These are phyloP conservation scores for Cruciata laevipes DNA, from an alignment of 257 asterid genomes.

Conservation along the genomic window DNA sequence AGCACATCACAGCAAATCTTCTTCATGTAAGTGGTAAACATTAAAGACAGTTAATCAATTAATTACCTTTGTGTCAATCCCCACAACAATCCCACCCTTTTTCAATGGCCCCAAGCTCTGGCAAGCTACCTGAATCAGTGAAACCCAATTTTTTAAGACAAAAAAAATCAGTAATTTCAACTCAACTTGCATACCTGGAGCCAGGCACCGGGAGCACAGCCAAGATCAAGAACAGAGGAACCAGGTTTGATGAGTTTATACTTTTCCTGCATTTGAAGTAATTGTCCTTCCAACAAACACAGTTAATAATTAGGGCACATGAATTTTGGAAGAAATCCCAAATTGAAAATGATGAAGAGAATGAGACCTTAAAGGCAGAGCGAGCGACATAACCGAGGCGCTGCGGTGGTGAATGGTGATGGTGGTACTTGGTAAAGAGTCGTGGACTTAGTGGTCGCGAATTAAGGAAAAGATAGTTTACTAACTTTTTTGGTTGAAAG, in stretches of 20 bases:
- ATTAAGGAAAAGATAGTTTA: too few species aligned
- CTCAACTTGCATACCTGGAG: slow-evolving; percentile 52
- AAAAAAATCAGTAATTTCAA: too few species aligned
- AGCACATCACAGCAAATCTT: neutral
- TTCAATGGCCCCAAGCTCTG: slow-evolving; percentile 66
- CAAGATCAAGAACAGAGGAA: slow-evolving; percentile 80
- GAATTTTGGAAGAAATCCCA: neutral
- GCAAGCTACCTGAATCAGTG: slow-evolving; percentile 59
- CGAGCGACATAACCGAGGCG: slow-evolving; percentile 94
- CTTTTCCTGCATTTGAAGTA: slow-evolving; percentile 82
- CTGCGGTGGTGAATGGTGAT: too few species aligned
- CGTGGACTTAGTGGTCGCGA: too few species aligned
- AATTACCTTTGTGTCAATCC: slow-evolving; percentile 67
- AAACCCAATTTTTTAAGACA: too few species aligned
- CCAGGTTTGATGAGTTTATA: slow-evolving; percentile 63
- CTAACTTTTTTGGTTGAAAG: too few species aligned
- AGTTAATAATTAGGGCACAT: neutral
- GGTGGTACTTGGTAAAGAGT: too few species aligned
- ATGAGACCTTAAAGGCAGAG: slow-evolving; percentile 82
- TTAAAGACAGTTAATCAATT: too few species aligned
- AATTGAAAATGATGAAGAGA: neutral
- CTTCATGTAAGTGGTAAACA: neutral
- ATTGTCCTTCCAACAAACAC: slow-evolving; percentile 34
- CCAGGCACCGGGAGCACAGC: slow-evolving; percentile 99
- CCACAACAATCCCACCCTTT: slow-evolving; percentile 72